Conservation (phyloP, 169 alveolate genomes). For the Amoebophrya sp. region DNA sequence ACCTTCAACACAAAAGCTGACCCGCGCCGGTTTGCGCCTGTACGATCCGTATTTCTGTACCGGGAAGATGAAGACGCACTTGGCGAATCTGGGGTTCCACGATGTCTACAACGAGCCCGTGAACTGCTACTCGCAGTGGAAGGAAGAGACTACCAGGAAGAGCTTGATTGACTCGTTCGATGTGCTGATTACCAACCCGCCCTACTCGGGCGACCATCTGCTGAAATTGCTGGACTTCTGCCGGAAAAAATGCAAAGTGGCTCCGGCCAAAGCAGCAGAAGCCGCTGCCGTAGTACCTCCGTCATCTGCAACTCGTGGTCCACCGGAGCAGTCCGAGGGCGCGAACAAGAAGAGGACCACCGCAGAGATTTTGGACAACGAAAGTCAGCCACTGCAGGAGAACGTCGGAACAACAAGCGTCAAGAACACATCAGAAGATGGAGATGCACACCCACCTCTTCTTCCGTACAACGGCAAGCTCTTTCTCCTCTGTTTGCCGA, state of each 20-base stretch:
- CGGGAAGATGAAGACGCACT: neutral
- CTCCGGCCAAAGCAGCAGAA: too few relatives aligned
- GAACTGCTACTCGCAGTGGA: neutral
- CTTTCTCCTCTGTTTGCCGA: neutral
- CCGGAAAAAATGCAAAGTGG: neutral
- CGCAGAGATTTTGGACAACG: too few relatives aligned
- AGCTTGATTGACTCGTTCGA: neutral
- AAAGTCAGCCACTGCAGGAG: too few relatives aligned
- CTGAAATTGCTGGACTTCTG: neutral
- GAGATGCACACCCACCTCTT: too few relatives aligned
- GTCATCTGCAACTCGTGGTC: too few relatives aligned
- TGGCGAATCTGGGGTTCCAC: neutral
- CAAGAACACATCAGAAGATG: too few relatives aligned
- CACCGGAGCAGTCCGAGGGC: too few relatives aligned
- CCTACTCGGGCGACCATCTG: neutral
- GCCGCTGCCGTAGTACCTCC: too few relatives aligned
- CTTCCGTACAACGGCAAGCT: too few relatives aligned
- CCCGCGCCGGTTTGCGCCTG: neutral
- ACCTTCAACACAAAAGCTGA: too few relatives aligned
- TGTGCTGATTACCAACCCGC: neutral
- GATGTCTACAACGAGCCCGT: constrained; percentile 22
- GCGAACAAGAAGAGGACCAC: too few relatives aligned
- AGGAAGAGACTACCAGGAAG: neutral
- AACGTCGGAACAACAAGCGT: too few relatives aligned
- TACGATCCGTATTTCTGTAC: neutral